Evolutionary conservation across 2,329 filamentous ascomycete species (phyloP).

Genomic region (Aspergillus texensis): DNA sequence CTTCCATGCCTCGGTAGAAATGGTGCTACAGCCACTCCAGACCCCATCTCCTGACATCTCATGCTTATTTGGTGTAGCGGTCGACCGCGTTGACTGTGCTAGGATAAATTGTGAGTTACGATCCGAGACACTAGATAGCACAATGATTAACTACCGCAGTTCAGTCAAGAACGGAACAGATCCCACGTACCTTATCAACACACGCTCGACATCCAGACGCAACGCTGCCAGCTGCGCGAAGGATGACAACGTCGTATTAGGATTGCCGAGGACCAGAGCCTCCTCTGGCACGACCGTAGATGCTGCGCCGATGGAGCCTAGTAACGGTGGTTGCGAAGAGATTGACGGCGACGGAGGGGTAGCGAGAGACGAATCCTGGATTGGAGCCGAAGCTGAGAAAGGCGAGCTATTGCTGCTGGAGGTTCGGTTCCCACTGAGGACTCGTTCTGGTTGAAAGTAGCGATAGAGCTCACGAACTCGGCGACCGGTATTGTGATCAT

Average conservation of each 20-base stretch:
- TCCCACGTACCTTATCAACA: conserved; percentile 40
- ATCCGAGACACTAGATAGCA: conserved; percentile 46
- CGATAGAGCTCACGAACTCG: conserved; percentile 43
- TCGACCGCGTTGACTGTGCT: conserved; percentile 52
- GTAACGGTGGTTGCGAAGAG: conserved; percentile 13
- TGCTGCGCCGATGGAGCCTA: conserved; percentile 13
- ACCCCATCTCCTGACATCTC: conserved; percentile 34
- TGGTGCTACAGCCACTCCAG: conserved; percentile 37
- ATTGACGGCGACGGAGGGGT: conserved; percentile 17
- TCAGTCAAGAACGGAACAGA: not conserved
- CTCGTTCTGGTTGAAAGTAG: conserved; percentile 39
- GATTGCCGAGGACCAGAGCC: conserved; percentile 30
- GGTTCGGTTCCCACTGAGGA: conserved; percentile 1
- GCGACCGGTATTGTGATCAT: conserved; percentile 33
- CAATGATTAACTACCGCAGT: not conserved
- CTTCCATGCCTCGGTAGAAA: conserved; percentile 35
- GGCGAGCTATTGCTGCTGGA: conserved; percentile 12
- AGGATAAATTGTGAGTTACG: conserved; percentile 53
- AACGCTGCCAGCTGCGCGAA: conserved; percentile 41
- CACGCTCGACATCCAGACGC: conserved; percentile 39
- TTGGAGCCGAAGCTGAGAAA: conserved; percentile 8
- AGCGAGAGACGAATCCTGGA: conserved; percentile 19
- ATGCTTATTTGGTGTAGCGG: conserved; percentile 36
- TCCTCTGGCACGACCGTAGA: conserved; percentile 24
- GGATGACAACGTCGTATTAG: conserved; percentile 38